Evolutionary conservation across 208 protist genomes (phyloP), one percentile per base, ranked within the genome.

Genomic region (Plasmodiophora brassicae): DNA sequence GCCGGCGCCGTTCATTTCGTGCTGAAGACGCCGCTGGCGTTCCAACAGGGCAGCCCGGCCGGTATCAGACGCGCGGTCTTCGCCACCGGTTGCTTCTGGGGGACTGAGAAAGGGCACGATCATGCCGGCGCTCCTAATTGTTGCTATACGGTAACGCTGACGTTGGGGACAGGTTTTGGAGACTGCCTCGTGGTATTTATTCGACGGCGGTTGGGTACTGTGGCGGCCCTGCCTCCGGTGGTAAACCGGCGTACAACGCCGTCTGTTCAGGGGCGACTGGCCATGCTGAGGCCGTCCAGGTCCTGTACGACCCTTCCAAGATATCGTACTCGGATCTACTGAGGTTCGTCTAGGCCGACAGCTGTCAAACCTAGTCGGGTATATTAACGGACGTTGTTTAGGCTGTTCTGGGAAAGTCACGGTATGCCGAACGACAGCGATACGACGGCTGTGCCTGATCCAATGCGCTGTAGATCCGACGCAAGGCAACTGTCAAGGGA

Each of bases 81-180:
- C 14, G 84, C 46, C 20, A 86, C 50, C 20, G 84, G 84, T 8
- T 86, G 84, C 43, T 86, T 86, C 43, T 86, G 84, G 84, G 84
- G 84, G 20, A 38, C 84, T 5, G 84, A 86, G 43, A 53, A 65
- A 57, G 36, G 10, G 84, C n/a, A 71, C 28, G 10, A n/a, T 14
- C 25, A 54, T 44, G 32, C 10, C 65, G 5, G 10, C 14, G 20
- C 32, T 78, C 14, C 20, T 28, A 25, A 14, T 32, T 32, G 65
- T 44, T 36, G 5, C 65, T 78, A 5, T 78, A 78, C 10, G 10
- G 32, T n/a, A 38, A 36, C 32, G 10, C 5, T 14, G 32, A 14
- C 65, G n/a, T 78, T 57, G 14, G 14, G 20, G 14, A 25, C 50
- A 78, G 65, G 65, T 78, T 78, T 78, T 78, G 65, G 65, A 5